Percentiles rank a stretch among this genome's conserved stretches.
phyloP scores from a whole-genome alignment of 2,329 filamentous ascomycete species.

The Curvularia sp. region DNA sequence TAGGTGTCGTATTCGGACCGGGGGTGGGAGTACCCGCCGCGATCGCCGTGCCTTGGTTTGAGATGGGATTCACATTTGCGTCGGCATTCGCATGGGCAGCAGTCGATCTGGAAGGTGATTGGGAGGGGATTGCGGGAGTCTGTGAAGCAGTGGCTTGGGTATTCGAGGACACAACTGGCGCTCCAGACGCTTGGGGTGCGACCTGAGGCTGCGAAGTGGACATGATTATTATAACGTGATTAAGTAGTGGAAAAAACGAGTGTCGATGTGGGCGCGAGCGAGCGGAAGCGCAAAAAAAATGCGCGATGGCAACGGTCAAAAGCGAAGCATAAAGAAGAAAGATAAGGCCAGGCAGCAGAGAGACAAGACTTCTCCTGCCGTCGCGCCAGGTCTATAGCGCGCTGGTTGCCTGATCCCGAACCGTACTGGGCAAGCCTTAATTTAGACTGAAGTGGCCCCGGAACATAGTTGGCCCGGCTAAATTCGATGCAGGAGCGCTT shows the following conservation, averaged over 20 bases:
- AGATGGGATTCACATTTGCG: neutral
- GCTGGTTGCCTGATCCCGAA: conserved; percentile 15
- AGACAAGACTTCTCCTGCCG: conserved; percentile 2
- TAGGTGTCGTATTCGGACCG: conserved; percentile 4
- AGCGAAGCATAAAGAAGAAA: conserved; percentile 12
- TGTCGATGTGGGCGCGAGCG: conserved; percentile 10
- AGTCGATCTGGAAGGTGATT: conserved; percentile 7
- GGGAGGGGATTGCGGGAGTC: conserved; percentile 1
- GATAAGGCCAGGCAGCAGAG: conserved; percentile 7
- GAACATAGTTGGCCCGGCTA: neutral
- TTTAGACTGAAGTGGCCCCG: conserved; percentile 8
- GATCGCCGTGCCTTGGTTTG: conserved; percentile 7
- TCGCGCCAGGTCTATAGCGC: conserved; percentile 5
- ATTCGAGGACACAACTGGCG: conserved; percentile 4
- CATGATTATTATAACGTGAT: conserved; percentile 16
- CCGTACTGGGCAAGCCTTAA: conserved; percentile 10
- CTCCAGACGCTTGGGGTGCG: conserved; percentile 7
- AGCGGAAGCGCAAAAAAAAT: conserved; percentile 19
- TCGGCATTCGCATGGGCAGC: conserved; percentile 9
- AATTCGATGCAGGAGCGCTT: conserved; percentile 10
- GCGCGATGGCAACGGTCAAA: conserved; percentile 10
- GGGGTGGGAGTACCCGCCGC: conserved; percentile 9
- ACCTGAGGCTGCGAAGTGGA: conserved; percentile 13
- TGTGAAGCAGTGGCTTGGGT: neutral
- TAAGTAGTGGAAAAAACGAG: conserved; percentile 5